Evolutionary conservation across 2,329 filamentous ascomycete genomes (phyloP).

Genomic region (Exophiala oligosperma): DNA sequence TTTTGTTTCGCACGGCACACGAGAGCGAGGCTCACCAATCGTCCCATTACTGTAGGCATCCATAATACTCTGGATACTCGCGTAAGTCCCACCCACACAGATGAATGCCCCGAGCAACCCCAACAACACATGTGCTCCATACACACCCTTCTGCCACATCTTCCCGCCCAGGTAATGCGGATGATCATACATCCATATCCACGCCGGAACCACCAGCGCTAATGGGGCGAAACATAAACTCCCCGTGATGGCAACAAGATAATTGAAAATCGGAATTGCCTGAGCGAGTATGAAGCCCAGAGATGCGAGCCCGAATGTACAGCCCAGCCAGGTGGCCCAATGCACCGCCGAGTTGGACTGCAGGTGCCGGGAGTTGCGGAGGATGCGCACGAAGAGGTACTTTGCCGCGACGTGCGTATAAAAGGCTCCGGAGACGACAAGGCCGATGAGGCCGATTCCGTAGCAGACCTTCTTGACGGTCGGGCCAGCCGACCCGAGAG

Average conservation of each 20-base stretch:
- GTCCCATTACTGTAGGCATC: slow-evolving; percentile 28
- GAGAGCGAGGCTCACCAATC: slow-evolving; percentile 21
- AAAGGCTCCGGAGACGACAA: slow-evolving; percentile 43
- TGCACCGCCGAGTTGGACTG: slow-evolving; percentile 53
- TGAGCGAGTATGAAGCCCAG: slow-evolving; percentile 53
- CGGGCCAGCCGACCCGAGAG: slow-evolving; percentile 43
- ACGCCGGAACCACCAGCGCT: slow-evolving; percentile 50
- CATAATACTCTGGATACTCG: slow-evolving; percentile 28
- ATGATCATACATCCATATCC: slow-evolving; percentile 55
- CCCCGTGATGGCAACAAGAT: slow-evolving; percentile 51
- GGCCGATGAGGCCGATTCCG: slow-evolving; percentile 37
- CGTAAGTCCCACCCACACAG: slow-evolving; percentile 49
- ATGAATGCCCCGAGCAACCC: slow-evolving; percentile 48
- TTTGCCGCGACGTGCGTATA: slow-evolving; percentile 54
- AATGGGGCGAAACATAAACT: slow-evolving; percentile 54
- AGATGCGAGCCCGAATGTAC: slow-evolving; percentile 44
- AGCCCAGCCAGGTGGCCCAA: slow-evolving; percentile 53
- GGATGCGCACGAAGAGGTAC: slow-evolving; percentile 57
- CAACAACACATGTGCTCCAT: slow-evolving; percentile 43
- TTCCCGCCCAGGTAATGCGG: slow-evolving; percentile 40
- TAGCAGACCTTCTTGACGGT: slow-evolving; percentile 47
- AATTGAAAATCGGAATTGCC: slow-evolving; percentile 58
- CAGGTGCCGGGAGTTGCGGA: slow-evolving; percentile 52
- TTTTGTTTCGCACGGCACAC: not conserved
- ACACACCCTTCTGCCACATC: slow-evolving; percentile 37